A percentile compares a stretch with the other conserved stretches of the same genome.
These are phyloP conservation scores for Phytophthora kernoviae DNA, from an alignment of 352 stramenopile species.

Conservation along the genomic window DNA sequence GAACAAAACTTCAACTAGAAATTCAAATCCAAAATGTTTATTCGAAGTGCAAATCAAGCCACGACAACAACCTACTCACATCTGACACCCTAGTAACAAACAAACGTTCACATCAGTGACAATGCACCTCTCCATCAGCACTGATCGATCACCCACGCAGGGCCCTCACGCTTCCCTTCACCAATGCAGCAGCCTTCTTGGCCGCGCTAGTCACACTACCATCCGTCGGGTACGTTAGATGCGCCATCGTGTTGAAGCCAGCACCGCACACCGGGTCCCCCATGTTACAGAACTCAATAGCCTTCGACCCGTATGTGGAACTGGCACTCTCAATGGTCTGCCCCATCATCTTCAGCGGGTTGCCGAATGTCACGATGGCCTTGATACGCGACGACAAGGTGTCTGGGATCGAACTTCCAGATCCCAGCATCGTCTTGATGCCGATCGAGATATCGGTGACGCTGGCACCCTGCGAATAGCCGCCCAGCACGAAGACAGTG, in stretches of 20 bases:
- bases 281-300: constrained; percentile 36
- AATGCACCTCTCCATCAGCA: neutral
- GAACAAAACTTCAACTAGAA: too few relatives aligned
- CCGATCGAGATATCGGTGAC: constrained; percentile 39
- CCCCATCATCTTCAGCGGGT: constrained; percentile 35
- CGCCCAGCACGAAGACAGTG: constrained; percentile 34
- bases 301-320: constrained; percentile 30
- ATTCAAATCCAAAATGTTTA: too few relatives aligned
- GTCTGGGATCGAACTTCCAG: constrained; percentile 28
- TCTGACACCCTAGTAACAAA: too few relatives aligned
- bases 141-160: constrained; percentile 8
- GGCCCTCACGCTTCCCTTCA: constrained; percentile 2
- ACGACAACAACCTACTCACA: too few relatives aligned
- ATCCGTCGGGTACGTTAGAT: constrained; percentile 33
- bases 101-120: neutral
- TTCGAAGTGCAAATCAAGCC: too few relatives aligned
- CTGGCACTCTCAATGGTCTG: constrained; percentile 32
- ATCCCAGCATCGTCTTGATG: constrained; percentile 30
- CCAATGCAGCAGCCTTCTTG: constrained; percentile 25
- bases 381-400: constrained; percentile 30
- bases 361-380: constrained; percentile 43
- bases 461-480: constrained; percentile 42
- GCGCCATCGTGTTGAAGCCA: constrained; percentile 36
- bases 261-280: constrained; percentile 38
- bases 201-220: constrained; percentile 31